A percentile compares a stretch with the other conserved stretches of the same genome.
Evolutionary conservation across 1,284 basidiomycete species (phyloP).

Genomic region (Fomitiporia mediterranea): DNA sequence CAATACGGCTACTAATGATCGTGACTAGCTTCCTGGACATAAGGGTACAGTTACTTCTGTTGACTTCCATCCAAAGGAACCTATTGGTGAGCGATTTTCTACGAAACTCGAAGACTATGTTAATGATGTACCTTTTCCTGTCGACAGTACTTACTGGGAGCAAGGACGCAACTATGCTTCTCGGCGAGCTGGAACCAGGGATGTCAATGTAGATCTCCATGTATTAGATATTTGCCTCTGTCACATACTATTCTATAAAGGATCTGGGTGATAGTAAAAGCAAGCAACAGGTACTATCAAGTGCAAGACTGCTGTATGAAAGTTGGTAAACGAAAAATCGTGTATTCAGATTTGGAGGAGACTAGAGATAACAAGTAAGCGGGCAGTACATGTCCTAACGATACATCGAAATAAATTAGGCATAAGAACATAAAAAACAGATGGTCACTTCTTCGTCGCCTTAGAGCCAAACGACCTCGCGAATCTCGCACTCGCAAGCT

Average conservation of each 20-base stretch:
- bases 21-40: conserved; percentile 76
- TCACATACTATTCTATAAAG: background rate
- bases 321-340: too few species aligned
- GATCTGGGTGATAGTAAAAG: too few species aligned
- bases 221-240: background rate
- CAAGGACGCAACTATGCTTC: conserved; percentile 20
- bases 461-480: conserved; percentile 39
- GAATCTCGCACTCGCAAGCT: conserved; percentile 54
- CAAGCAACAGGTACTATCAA: too few species aligned
- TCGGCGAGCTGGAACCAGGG: conserved; percentile 19
- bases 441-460: conserved; percentile 2
- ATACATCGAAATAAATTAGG: background rate
- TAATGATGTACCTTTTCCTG: background rate
- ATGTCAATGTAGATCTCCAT: conserved; percentile 7
- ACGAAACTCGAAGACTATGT: background rate
- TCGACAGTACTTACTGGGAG: conserved; percentile 19
- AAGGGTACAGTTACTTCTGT: conserved; percentile 89
- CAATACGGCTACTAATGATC: conserved; percentile 2
- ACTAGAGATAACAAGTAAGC: background rate
- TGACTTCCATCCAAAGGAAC: conserved; percentile 90
- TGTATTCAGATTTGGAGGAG: background rate
- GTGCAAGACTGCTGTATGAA: too few species aligned
- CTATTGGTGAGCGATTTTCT: conserved; percentile 63
- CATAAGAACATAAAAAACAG: too few species aligned
- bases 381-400: background rate